Evolutionary conservation across 1,284 basidiomycete genomes (phyloP).

Genomic region (Tilletia indica): DNA sequence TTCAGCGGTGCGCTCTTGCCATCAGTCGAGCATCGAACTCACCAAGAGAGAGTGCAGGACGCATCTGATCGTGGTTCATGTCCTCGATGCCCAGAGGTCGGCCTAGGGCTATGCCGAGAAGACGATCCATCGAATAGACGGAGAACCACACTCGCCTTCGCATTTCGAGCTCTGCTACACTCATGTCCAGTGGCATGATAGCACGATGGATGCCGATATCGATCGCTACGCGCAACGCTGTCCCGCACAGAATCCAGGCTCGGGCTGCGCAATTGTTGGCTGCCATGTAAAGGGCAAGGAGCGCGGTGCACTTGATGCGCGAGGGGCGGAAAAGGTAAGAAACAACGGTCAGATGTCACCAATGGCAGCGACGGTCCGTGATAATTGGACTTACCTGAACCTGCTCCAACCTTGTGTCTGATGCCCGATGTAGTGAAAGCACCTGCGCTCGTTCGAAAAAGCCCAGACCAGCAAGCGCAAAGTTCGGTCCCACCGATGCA

Average conservation of each 20-base stretch:
- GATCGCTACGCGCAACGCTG: conserved; percentile 18
- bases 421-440: conserved; percentile 10
- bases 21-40: not conserved
- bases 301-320: conserved; percentile 18
- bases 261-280: conserved; percentile 15
- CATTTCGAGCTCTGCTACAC: not conserved
- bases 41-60: not conserved
- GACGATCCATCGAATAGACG: conserved; percentile 24
- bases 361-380: no score
- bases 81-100: conserved; percentile 23
- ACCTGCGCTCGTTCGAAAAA: conserved; percentile 18
- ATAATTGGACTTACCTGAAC: not conserved
- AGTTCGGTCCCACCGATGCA: not conserved
- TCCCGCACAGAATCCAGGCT: conserved; percentile 20
- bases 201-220: conserved; percentile 24
- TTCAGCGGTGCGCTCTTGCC: not conserved
- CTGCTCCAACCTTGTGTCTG: not conserved
- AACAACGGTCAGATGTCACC: no score
- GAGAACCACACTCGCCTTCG: conserved; percentile 21
- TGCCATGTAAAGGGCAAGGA: conserved; percentile 24
- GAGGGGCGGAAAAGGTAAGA: no score
- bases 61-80: conserved; percentile 19
- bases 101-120: conserved; percentile 18
- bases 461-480: conserved; percentile 1
- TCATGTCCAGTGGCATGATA: not conserved